A percentile compares a stretch with the other conserved stretches of the same genome.
phyloP scores from a whole-genome alignment of 2,329 filamentous ascomycete species.

The Cladosporium colombiae region DNA sequence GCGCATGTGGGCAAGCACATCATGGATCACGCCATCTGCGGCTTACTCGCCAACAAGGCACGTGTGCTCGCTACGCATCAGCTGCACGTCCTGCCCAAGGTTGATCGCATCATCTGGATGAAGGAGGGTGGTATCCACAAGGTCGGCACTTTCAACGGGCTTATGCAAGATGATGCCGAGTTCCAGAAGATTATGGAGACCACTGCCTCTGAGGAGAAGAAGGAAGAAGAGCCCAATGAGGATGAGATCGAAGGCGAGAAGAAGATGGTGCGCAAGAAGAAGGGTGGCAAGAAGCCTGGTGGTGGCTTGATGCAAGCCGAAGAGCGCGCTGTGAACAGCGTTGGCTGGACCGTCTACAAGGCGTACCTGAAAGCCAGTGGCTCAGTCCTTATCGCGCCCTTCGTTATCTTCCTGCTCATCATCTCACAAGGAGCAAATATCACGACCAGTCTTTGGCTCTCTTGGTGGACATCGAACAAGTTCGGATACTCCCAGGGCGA shows the following conservation, averaged over 20 bases:
- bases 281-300: conserved; percentile 55
- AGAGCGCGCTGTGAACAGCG: conserved; percentile 71
- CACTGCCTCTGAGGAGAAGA: conserved; percentile 64
- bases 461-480: conserved; percentile 85
- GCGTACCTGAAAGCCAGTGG: conserved; percentile 78
- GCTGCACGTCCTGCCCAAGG: conserved; percentile 85
- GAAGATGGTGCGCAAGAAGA: conserved; percentile 55
- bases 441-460: conserved; percentile 85
- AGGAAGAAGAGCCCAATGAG: conserved; percentile 51
- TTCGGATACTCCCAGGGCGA: conserved; percentile 66
- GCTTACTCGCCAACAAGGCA: conserved; percentile 84
- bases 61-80: conserved; percentile 93
- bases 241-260: conserved; percentile 56
- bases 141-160: conserved; percentile 83
- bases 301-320: conserved; percentile 71
- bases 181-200: conserved; percentile 84
- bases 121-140: conserved; percentile 81
- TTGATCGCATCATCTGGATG: conserved; percentile 92
- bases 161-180: conserved; percentile 75
- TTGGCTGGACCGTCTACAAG: conserved; percentile 76
- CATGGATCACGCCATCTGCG: conserved; percentile 92
- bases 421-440: conserved; percentile 83
- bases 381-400: conserved; percentile 65
- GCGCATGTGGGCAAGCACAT: conserved; percentile 67
- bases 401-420: conserved; percentile 65